These are phyloP conservation scores for Mollisiaceae sp. DNA, from an alignment of 2,329 filamentous ascomycete species.

Conservation along the genomic window DNA sequence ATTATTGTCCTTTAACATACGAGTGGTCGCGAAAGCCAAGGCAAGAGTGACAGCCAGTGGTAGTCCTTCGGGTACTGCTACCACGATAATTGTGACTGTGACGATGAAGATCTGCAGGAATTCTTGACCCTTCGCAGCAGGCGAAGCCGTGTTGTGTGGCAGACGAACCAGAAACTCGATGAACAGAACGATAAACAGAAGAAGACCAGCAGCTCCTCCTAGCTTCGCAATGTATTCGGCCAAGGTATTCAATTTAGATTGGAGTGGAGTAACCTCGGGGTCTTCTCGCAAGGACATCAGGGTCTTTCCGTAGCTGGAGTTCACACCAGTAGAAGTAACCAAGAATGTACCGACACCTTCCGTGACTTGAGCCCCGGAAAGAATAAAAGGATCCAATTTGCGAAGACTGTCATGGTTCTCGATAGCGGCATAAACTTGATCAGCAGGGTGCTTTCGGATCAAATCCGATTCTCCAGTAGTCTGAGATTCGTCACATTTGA, in stretches of 20 bases:
- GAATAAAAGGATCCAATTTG: slow-evolving; percentile 79
- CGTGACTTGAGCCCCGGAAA: slow-evolving; percentile 78
- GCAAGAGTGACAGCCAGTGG: slow-evolving; percentile 72
- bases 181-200: slow-evolving; percentile 79
- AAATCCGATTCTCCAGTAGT: slow-evolving; percentile 78
- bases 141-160: slow-evolving; percentile 51
- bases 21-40: slow-evolving; percentile 69
- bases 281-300: slow-evolving; percentile 80
- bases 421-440: slow-evolving; percentile 68
- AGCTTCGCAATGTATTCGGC: slow-evolving; percentile 83
- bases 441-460: slow-evolving; percentile 68
- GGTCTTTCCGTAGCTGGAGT: slow-evolving; percentile 78
- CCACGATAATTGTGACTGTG: slow-evolving; percentile 69
- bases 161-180: slow-evolving; percentile 76
- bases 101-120: slow-evolving; percentile 69
- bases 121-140: slow-evolving; percentile 63
- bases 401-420: slow-evolving; percentile 62
- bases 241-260: slow-evolving; percentile 76
- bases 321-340: slow-evolving; percentile 74
- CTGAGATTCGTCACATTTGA: slow-evolving; percentile 76
- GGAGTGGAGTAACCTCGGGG: slow-evolving; percentile 77
- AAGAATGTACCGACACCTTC: slow-evolving; percentile 78
- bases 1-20: slow-evolving; percentile 73
- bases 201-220: slow-evolving; percentile 70
- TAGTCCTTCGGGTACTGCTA: slow-evolving; percentile 71